A percentile compares a stretch with the other conserved stretches of the same genome.
Conservation (phyloP, 1,284 basidiomycete genomes). For the Leccinum olivaceoglutinosum region DNA sequence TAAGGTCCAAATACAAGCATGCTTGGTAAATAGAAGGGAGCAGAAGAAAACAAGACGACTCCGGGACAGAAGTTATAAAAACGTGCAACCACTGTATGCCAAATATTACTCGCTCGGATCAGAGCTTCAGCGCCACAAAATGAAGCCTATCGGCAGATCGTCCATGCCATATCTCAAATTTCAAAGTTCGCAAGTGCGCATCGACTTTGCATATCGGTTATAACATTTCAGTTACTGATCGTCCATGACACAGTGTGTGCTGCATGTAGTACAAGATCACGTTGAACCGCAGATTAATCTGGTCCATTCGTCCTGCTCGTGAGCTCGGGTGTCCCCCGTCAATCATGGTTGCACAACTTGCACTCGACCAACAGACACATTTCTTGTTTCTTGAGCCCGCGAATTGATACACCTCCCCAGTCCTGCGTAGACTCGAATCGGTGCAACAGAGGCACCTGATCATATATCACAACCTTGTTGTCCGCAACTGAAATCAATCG, state of each 20-base stretch:
- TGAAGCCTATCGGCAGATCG: background rate
- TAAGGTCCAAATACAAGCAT: background rate
- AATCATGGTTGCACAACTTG: background rate
- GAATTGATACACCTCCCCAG: conserved; percentile 38
- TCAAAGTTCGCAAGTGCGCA: background rate
- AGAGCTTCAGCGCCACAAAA: background rate
- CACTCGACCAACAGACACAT: conserved; percentile 46
- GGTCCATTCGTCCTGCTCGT: background rate
- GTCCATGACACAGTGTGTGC: conserved; percentile 28
- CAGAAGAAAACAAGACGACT: background rate
- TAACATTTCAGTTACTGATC: conserved; percentile 3
- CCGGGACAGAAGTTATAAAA: conserved; percentile 1
- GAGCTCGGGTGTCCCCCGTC: background rate
- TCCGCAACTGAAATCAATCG: conserved; percentile 38
- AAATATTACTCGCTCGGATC: conserved; percentile 3
- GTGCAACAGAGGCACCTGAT: conserved; percentile 48
- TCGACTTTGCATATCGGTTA: background rate
- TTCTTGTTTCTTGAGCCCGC: conserved; percentile 42
- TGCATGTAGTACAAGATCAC: conserved; percentile 57
- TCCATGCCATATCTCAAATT: background rate
- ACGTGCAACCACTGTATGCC: background rate
- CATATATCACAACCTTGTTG: conserved; percentile 53
- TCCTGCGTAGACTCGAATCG: conserved; percentile 30
- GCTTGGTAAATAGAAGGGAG: background rate
- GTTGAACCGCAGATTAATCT: conserved; percentile 60